A percentile compares a stretch with the other conserved stretches of the same genome.
Evolutionary conservation across 495 filamentous ascomycete species (phyloP).

Genomic region (Glutinoglossum americanum): DNA sequence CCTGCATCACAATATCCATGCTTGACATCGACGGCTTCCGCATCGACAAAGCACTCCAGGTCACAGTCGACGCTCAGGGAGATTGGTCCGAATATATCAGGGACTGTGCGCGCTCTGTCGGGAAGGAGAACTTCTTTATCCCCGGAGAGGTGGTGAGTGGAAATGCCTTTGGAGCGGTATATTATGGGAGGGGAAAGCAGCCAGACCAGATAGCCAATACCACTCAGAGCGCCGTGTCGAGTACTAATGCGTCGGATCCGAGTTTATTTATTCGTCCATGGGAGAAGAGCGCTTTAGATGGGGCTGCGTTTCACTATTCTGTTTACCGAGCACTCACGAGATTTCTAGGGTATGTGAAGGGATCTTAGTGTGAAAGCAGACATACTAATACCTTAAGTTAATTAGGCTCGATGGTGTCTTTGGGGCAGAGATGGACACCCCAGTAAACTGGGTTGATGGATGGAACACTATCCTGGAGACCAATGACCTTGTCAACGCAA

Average conservation of each 20-base stretch:
- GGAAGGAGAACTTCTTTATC: constrained; percentile 42
- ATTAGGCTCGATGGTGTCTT: constrained; percentile 32
- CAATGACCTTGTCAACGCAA: constrained; percentile 44
- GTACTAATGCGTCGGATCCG: constrained; percentile 18
- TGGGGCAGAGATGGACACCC: constrained; percentile 35
- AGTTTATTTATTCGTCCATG: constrained; percentile 32
- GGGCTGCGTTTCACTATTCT: constrained; percentile 48
- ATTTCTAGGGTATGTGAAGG: constrained; percentile 26
- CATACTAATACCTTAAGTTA: too few relatives aligned
- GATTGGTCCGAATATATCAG: constrained; percentile 31
- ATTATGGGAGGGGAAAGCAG: constrained; percentile 43
- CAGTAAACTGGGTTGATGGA: constrained; percentile 34
- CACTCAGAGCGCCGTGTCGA: constrained; percentile 25
- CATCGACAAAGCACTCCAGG: constrained; percentile 45
- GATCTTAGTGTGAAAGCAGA: too few relatives aligned
- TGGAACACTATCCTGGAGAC: constrained; percentile 40
- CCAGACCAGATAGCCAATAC: constrained; percentile 20
- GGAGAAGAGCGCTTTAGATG: constrained; percentile 38
- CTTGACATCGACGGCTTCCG: constrained; percentile 52
- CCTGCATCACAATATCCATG: constrained; percentile 39
- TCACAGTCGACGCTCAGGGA: constrained; percentile 40
- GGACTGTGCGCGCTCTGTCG: constrained; percentile 29
- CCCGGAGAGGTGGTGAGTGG: constrained; percentile 43
- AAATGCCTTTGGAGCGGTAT: constrained; percentile 41
- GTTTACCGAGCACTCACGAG: constrained; percentile 46